Base-by-base conservation (phyloP, 192 early-diverging fungal species). In the Obelidium mucronatum region DNA sequence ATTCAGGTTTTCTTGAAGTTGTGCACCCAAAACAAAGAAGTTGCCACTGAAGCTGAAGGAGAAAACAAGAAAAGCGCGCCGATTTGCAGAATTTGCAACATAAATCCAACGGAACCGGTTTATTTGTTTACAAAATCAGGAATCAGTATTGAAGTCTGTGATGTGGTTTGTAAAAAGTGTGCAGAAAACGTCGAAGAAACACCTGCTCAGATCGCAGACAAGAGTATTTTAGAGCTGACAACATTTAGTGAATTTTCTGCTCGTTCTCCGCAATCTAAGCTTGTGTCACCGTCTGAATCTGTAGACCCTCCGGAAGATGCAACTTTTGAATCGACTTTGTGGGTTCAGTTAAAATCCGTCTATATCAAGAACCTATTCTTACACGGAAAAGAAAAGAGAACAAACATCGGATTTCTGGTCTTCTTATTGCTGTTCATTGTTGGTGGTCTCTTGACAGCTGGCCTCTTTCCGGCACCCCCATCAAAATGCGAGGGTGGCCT, bases 1-100 rank as follows among this genome's bases (percentile, higher is more conserved):
- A 34, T 31, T 11, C 22, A 76, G 75, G 76, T 80, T 22, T 80
- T 80, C 52, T 54, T 80, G 33, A 80, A 80, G 39, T 61, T 80
- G 42, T 78, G 76, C 31, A 51, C 76, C 11, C 58, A 77, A 37
- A 77, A 80, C 61, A 71, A 68, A 39, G 67, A 36, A 22, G 79
- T 80, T 36, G 69, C 66, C 34, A 56, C 61, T 19, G 74, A 79
- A 13, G 39, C 13, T 2, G 60, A 68, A 51, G 65, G 42, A n/a
- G 72, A 40, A 35, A 28, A 53, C 19, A 44, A 33, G 17, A 26
- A 36, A 33, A 3, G 26, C 1, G 13, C 15, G 4, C 44, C 44
- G 30, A 62, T 80, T 26, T 80, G 79, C 54, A 30, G 56, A 8
- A 62, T 80, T 6, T 80, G 79, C 44, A 54, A 26, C 26, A 35